Conservation (phyloP, 371 early-diverging fungal genomes). For the Pancytospora philotis region DNA sequence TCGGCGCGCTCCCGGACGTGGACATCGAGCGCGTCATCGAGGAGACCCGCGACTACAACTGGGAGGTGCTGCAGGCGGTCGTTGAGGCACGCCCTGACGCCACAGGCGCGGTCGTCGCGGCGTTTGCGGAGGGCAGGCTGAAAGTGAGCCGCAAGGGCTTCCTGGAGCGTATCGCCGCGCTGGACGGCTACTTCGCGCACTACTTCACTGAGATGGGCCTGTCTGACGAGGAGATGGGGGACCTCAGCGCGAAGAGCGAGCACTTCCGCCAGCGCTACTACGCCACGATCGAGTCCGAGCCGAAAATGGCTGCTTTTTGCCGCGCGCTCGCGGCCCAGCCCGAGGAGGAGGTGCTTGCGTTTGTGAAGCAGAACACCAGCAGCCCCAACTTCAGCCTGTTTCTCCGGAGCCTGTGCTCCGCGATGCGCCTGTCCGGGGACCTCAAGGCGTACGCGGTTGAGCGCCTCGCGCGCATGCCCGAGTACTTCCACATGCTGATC, state of each 20-base stretch:
- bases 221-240: background rate
- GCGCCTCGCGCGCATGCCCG: slow-evolving; percentile 1
- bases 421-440: slow-evolving; percentile 11
- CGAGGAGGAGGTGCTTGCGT: slow-evolving; percentile 4
- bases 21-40: background rate
- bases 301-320: slow-evolving; percentile 7
- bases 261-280: slow-evolving; percentile 3
- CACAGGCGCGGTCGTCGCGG: background rate
- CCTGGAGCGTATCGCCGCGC: background rate
- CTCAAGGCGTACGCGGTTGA: slow-evolving; percentile 7
- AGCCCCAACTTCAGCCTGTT: slow-evolving; percentile 4
- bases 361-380: background rate
- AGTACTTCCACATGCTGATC: slow-evolving; percentile 20
- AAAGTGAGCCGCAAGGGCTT: slow-evolving; percentile 5
- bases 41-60: slow-evolving; percentile 20
- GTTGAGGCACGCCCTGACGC: slow-evolving; percentile 11
- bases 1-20: slow-evolving; percentile 1
- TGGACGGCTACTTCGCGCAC: background rate
- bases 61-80: background rate
- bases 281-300: background rate
- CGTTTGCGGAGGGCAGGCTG: background rate
- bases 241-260: slow-evolving; percentile 3
- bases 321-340: slow-evolving; percentile 1
- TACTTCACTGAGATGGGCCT: background rate
- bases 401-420: background rate